A percentile compares a stretch with the other conserved stretches of the same genome.
phyloP scores from a whole-genome alignment of 352 stramenopile species.

The Phytophthora chlamydospora region DNA sequence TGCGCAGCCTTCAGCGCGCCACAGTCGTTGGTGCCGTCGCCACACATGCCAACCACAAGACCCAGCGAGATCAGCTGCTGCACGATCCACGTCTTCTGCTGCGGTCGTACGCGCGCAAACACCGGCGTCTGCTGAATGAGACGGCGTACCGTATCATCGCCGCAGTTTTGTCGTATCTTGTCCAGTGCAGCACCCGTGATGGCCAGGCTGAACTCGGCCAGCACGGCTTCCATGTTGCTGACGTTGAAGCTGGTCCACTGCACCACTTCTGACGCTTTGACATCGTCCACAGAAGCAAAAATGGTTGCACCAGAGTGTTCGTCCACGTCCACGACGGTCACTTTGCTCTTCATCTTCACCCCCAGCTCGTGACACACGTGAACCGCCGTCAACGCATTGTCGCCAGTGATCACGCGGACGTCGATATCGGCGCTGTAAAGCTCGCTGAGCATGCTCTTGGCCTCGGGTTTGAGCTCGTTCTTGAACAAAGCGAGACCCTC shows the following conservation, averaged over 20 bases:
- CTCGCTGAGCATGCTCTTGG: slow-evolving; percentile 63
- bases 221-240: slow-evolving; percentile 33
- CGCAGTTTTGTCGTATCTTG: slow-evolving; percentile 32
- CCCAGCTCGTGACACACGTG: slow-evolving; percentile 47
- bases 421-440: slow-evolving; percentile 68
- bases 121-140: slow-evolving; percentile 49
- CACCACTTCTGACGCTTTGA: slow-evolving; percentile 32
- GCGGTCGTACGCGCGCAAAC: slow-evolving; percentile 56
- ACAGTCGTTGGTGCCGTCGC: slow-evolving; percentile 84
- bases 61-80: slow-evolving; percentile 53
- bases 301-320: slow-evolving; percentile 18
- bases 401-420: slow-evolving; percentile 82
- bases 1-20: slow-evolving; percentile 85
- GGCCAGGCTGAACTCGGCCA: slow-evolving; percentile 43
- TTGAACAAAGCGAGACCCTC: slow-evolving; percentile 82
- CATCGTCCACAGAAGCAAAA: slow-evolving; percentile 43
- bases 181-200: slow-evolving; percentile 55
- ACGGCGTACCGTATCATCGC: slow-evolving; percentile 38
- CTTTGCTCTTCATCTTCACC: slow-evolving; percentile 46
- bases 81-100: slow-evolving; percentile 62
- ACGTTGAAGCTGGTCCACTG: slow-evolving; percentile 39
- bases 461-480: slow-evolving; percentile 84
- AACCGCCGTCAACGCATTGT: slow-evolving; percentile 63
- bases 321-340: slow-evolving; percentile 52
- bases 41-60: slow-evolving; percentile 54